A percentile compares a stretch with the other conserved stretches of the same genome.
These are phyloP conservation scores for Stephania japonica DNA, from an alignment of 164 flowering plant species.

Conservation along the genomic window DNA sequence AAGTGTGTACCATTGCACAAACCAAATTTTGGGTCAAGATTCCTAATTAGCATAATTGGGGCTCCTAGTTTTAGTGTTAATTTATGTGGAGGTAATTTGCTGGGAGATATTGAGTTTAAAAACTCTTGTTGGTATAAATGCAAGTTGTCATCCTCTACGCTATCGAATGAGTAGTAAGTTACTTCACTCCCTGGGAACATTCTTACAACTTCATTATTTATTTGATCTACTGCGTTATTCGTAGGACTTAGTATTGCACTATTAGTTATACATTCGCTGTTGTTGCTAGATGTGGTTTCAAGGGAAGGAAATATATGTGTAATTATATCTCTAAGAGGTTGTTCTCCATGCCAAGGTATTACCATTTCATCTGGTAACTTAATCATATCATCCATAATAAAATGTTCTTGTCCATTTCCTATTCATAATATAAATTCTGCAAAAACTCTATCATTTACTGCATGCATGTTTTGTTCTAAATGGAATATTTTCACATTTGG, in stretches of 20 bases:
- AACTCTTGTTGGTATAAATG: slow-evolving; percentile 2
- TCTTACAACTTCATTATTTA: background rate
- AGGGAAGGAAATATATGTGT: background rate
- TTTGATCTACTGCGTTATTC: background rate
- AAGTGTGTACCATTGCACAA: background rate
- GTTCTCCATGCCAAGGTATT: slow-evolving; percentile 1
- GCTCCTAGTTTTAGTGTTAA: background rate
- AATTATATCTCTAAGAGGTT: background rate
- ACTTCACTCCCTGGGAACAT: background rate
- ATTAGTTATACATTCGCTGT: background rate
- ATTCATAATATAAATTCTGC: background rate
- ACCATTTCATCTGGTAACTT: slow-evolving; percentile 1
- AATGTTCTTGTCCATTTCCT: background rate
- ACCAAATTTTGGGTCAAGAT: background rate
- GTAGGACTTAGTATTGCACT: background rate
- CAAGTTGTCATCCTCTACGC: background rate
- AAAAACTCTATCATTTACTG: background rate
- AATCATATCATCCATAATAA: background rate
- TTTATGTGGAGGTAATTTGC: slow-evolving; percentile 4
- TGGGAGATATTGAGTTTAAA: background rate
- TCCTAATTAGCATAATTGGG: slow-evolving; percentile 6
- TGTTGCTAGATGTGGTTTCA: too few relatives aligned
- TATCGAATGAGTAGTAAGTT: slow-evolving; percentile 5
- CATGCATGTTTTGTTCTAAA: slow-evolving; percentile 3
- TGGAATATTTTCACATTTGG: background rate